phyloP scores from a whole-genome alignment of 345 rosid species.

The Barbarea vulgaris region DNA sequence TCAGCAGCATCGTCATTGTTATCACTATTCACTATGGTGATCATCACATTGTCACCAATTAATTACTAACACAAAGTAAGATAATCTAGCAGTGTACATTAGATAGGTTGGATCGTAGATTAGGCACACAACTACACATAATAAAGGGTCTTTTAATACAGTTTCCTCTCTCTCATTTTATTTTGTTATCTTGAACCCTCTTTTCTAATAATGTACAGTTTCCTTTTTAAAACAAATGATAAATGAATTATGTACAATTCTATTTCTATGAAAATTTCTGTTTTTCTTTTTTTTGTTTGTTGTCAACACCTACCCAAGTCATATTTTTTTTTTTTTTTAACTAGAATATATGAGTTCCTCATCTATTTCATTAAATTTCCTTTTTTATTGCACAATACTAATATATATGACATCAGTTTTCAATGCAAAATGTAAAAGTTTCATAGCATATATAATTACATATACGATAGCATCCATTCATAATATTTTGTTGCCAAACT shows the following conservation, averaged over 20 bases:
- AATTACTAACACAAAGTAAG: not conserved
- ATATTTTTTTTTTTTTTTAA: not conserved
- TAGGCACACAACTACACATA: not conserved
- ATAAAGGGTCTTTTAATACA: not conserved
- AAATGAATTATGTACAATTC: constrained; percentile 4
- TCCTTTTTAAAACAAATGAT: not conserved
- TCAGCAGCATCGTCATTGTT: not conserved
- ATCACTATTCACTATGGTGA: not conserved
- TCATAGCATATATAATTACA: not conserved
- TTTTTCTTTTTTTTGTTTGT: not conserved
- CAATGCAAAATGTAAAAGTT: not conserved
- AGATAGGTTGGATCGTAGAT: not conserved
- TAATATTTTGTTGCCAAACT: not conserved
- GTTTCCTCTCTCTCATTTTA: not conserved
- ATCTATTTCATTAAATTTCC: not conserved
- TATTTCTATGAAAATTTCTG: not conserved
- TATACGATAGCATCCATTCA: not conserved
- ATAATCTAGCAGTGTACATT: not conserved
- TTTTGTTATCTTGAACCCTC: not conserved
- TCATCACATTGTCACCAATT: not conserved
- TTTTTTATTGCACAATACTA: not conserved
- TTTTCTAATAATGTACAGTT: not conserved
- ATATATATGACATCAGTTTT: not conserved
- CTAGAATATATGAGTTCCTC: not conserved
- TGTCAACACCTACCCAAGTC: not conserved